Evolutionary conservation across 768 basidiomycete species (phyloP), one percentile per base, ranked within the genome.

Genomic region (Boletus eberwhitei): DNA sequence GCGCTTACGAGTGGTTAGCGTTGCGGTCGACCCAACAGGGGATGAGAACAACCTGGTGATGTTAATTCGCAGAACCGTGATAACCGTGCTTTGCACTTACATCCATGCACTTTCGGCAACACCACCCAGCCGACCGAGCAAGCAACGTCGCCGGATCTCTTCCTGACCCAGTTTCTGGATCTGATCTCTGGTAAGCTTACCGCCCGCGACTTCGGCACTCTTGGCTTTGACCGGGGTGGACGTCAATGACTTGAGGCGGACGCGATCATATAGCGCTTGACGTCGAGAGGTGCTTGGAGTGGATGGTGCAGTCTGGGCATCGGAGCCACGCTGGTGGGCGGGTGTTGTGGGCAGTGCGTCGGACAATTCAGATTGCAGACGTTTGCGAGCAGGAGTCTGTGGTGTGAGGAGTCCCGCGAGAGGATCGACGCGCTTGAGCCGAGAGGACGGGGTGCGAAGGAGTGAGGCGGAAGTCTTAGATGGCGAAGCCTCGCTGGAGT

Each of bases 31-130:
- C 8, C 79, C 78, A 7, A 72, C 68, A 3, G 88, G 82, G 19
- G 79, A 81, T 3, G 89, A 86, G 72, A 93, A 93, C 38, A 90
- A 71, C 87, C 88, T 66, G 35, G 49, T 11, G 13, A 24, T 6
- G 31, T 53, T 9, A 38, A 29, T 37, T 45, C 5, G 13, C 26
- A 17, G 16, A 45, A 52, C 1, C 29, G 32, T 4, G 22, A 45
- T 2, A 1, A 51, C 3, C 9, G 5, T 17, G 4, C 8, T 35
- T 47, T 31, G 26, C 32, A 53, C 85, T 69, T 58, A 88, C 91
- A 92, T 91, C 88, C 90, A 93, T 17, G 87, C 81, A 59, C 90
- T 88, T 65, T 93, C 90, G n/a, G 91, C 91, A 29, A 93, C 81
- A 11, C 87, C 86, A 26, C 80, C 79, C 8, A 93, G 78, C 19